phyloP scores from a whole-genome alignment of 176 grass and related monocot genomes.

The Oryza longistaminata region DNA sequence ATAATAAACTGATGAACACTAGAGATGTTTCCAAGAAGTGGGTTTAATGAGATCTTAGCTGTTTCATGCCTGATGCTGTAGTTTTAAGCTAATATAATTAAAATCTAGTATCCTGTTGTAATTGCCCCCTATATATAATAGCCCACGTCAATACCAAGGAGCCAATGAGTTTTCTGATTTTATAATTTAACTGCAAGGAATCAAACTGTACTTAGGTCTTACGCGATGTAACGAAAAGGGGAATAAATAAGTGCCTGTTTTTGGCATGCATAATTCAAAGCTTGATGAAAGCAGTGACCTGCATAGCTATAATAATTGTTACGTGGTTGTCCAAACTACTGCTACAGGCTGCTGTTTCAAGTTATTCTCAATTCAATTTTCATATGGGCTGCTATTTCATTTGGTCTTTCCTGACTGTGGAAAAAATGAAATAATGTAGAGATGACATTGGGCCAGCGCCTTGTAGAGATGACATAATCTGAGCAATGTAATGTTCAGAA shows the following conservation, averaged over 20 bases:
- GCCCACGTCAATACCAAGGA: conserved; percentile 25
- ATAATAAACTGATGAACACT: conserved; percentile 34
- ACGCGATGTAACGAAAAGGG: conserved; percentile 10
- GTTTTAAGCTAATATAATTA: conserved; percentile 48
- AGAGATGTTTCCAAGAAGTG: conserved; percentile 39
- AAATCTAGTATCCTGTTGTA: conserved; percentile 44
- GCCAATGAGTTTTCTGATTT: conserved; percentile 26
- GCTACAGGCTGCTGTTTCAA: neutral
- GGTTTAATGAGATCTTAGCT: conserved; percentile 37
- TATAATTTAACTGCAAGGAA: conserved; percentile 35
- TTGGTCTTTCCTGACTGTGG: neutral
- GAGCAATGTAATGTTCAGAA: neutral
- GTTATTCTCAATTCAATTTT: conserved; percentile 33
- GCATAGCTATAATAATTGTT: conserved; percentile 40
- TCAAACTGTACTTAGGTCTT: conserved; percentile 44
- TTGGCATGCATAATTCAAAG: conserved; percentile 46
- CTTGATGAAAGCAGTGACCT: conserved; percentile 66
- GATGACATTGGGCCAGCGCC: neutral
- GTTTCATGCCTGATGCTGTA: conserved; percentile 28
- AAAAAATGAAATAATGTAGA: neutral
- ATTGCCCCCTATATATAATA: conserved; percentile 35
- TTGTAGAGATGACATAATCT: neutral
- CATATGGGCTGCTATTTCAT: conserved; percentile 37
- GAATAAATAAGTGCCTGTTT: conserved; percentile 19
- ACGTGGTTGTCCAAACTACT: conserved; percentile 35